Conservation (phyloP, 345 rosid genomes). For the Populus nigra region DNA sequence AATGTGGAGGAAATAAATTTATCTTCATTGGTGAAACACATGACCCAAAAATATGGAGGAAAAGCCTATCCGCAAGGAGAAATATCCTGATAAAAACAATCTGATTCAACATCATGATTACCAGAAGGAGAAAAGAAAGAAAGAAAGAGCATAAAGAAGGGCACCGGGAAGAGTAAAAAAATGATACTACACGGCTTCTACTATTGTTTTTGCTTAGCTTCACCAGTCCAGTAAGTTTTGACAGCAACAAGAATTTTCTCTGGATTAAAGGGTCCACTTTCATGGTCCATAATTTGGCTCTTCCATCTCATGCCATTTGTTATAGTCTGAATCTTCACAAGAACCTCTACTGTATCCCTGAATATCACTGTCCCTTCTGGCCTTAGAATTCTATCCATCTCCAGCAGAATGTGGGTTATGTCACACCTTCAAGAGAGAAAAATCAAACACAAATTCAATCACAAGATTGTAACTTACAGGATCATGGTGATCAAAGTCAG, state of each 20-base stretch:
- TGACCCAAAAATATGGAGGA: neutral
- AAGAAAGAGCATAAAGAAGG: neutral
- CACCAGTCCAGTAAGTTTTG: slow-evolving; percentile 89
- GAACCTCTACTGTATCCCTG: slow-evolving; percentile 82
- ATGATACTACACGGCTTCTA: slow-evolving; percentile 7
- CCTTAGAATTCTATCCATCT: slow-evolving; percentile 93
- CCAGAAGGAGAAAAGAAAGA: neutral
- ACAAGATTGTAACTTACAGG: neutral
- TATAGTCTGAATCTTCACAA: slow-evolving; percentile 66
- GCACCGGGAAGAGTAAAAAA: neutral
- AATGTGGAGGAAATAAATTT: neutral
- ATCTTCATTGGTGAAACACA: neutral
- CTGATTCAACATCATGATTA: neutral
- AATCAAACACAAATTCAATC: slow-evolving; percentile 4
- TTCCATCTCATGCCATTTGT: slow-evolving; percentile 88
- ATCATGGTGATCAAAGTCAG: neutral
- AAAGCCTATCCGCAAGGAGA: neutral
- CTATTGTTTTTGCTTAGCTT: slow-evolving; percentile 31
- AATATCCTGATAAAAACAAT: neutral
- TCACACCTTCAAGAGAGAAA: slow-evolving; percentile 58
- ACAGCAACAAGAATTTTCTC: slow-evolving; percentile 90
- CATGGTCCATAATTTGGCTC: slow-evolving; percentile 77
- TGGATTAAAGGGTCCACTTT: slow-evolving; percentile 89
- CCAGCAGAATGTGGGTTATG: slow-evolving; percentile 69
- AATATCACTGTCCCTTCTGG: slow-evolving; percentile 93